A percentile compares a stretch with the other conserved stretches of the same genome.
phyloP scores from a whole-genome alignment of 768 basidiomycete genomes.

The Omphalotus guepiniiformis region DNA sequence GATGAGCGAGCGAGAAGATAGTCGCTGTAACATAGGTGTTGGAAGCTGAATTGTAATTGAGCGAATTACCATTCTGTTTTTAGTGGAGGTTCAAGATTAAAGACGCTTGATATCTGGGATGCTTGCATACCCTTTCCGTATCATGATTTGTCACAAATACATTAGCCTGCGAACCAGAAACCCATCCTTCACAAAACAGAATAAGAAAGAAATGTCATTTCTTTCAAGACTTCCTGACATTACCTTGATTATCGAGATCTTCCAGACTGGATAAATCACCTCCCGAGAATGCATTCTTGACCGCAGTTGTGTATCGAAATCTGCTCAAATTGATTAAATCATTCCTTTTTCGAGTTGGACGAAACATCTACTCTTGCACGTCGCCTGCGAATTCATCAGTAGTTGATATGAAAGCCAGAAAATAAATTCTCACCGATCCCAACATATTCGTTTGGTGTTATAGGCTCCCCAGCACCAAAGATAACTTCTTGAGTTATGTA shows the following conservation, averaged over 20 bases:
- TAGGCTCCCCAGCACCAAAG: conserved; percentile 45
- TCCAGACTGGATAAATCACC: conserved; percentile 48
- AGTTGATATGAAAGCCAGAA: neutral
- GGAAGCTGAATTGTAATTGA: conserved; percentile 55
- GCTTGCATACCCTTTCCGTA: conserved; percentile 49
- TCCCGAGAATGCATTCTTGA: conserved; percentile 48
- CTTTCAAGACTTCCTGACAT: neutral
- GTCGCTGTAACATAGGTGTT: conserved; percentile 58
- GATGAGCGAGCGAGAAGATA: conserved; percentile 62
- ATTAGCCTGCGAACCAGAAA: conserved; percentile 48
- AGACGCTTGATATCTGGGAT: neutral
- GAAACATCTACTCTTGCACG: conserved; percentile 68
- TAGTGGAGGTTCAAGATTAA: neutral
- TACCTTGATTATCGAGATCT: conserved; percentile 48
- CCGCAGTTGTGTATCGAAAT: conserved; percentile 54
- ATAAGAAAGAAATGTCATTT: neutral
- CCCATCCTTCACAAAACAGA: conserved; percentile 31
- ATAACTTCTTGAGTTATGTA: conserved; percentile 66
- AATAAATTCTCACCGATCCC: conserved; percentile 34
- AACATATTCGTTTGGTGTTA: conserved; percentile 53
- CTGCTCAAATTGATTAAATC: conserved; percentile 17
- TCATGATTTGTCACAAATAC: conserved; percentile 69
- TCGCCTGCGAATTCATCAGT: conserved; percentile 31
- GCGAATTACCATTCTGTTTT: conserved; percentile 42
- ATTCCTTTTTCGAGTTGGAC: conserved; percentile 10